Evolutionary conservation across 2,329 filamentous ascomycete species (phyloP).

Genomic region (Alternaria brassicae): DNA sequence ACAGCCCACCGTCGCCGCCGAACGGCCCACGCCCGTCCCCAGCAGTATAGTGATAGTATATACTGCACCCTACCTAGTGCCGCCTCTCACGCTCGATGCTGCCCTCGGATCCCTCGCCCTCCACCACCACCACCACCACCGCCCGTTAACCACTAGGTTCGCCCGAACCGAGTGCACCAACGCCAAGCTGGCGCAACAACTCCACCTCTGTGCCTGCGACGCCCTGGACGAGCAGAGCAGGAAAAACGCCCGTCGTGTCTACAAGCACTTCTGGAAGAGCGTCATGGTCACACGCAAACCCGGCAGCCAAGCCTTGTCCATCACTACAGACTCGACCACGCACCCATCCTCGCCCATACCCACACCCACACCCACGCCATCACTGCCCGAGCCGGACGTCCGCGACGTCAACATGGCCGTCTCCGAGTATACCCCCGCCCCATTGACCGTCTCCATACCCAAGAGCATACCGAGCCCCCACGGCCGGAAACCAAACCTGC

Average conservation of each 20-base stretch:
- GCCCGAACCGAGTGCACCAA: slow-evolving; percentile 42
- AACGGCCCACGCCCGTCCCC: too few relatives aligned
- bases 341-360: slow-evolving; percentile 39
- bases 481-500: slow-evolving; percentile 73
- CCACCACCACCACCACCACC: slow-evolving; percentile 12
- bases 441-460: slow-evolving; percentile 60
- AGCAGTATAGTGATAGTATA: too few relatives aligned
- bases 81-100: background rate
- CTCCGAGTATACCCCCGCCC: slow-evolving; percentile 55
- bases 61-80: background rate
- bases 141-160: slow-evolving; percentile 48
- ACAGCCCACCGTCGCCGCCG: slow-evolving; percentile 13
- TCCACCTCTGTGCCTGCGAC: slow-evolving; percentile 44
- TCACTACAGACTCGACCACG: slow-evolving; percentile 44
- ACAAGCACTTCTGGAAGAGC: slow-evolving; percentile 49
- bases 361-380: slow-evolving; percentile 40
- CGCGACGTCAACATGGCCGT: slow-evolving; percentile 59
- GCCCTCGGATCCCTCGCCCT: slow-evolving; percentile 9
- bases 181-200: slow-evolving; percentile 51
- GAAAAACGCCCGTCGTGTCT: slow-evolving; percentile 43
- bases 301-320: slow-evolving; percentile 36
- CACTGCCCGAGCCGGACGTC: slow-evolving; percentile 48
- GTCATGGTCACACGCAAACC: slow-evolving; percentile 48
- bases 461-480: slow-evolving; percentile 55
- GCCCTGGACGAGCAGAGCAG: slow-evolving; percentile 43